Evolutionary conservation across 2,329 filamentous ascomycete genomes (phyloP).

Genomic region (Atkinsonella hypoxylon): DNA sequence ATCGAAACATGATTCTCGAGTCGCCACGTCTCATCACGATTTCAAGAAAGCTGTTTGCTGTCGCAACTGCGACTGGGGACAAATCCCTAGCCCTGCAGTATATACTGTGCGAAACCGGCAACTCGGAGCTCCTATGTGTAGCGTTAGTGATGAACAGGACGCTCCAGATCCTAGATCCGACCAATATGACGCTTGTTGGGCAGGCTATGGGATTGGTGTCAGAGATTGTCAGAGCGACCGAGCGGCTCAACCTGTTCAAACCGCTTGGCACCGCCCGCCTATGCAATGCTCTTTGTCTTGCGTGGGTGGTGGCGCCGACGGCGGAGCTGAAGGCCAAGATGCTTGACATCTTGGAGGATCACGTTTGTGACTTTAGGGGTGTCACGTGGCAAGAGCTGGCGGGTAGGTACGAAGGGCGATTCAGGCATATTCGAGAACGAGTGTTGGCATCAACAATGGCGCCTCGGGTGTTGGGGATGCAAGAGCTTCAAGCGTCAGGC

Average conservation of each 20-base stretch:
- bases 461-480: too few relatives aligned
- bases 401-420: slow-evolving; percentile 1
- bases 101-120: slow-evolving; percentile 1
- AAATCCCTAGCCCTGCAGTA: neutral
- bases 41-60: neutral
- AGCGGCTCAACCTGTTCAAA: slow-evolving; percentile 1
- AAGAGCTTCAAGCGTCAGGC: neutral
- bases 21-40: neutral
- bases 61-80: neutral
- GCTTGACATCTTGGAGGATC: neutral
- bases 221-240: neutral
- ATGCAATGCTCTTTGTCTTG: neutral
- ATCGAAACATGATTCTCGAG: neutral
- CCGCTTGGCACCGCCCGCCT: slow-evolving; percentile 3
- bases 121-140: neutral
- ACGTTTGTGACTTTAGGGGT: slow-evolving; percentile 1
- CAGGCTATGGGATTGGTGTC: neutral
- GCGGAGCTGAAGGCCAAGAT: neutral
- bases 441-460: neutral
- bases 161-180: neutral
- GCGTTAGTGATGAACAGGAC: slow-evolving; percentile 2
- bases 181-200: neutral
- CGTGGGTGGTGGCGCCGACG: slow-evolving; percentile 1
- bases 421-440: neutral
- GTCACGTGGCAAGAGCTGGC: slow-evolving; percentile 2